phyloP scores from a whole-genome alignment of 129 eudicot genomes.

The Helianthus annuus region HanXRQr2.0-SUNRISE NC_035444.2:155782545-155783044 shows the following conservation, averaged over 20 bases:
- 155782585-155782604: slow-evolving; percentile 2
- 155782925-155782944: slow-evolving; percentile 77
- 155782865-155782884: slow-evolving; percentile 78
- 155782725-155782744: slow-evolving; percentile 89
- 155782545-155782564: background rate
- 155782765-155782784: background rate
- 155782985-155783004: slow-evolving; percentile 66
- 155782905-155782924: slow-evolving; percentile 65
- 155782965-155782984: slow-evolving; percentile 85
- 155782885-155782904: slow-evolving; percentile 89
- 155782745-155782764: slow-evolving; percentile 52
- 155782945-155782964: no score
- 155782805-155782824: slow-evolving; percentile 31
- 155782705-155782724: slow-evolving; percentile 80
- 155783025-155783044: background rate
- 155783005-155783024: background rate
- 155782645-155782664: slow-evolving; percentile 84
- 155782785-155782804: slow-evolving; percentile 9
- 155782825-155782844: slow-evolving; percentile 59
- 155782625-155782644: slow-evolving; percentile 83
- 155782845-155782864: slow-evolving; percentile 71
- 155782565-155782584: background rate
- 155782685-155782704: slow-evolving; percentile 76
- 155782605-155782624: slow-evolving; percentile 81
- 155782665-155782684: slow-evolving; percentile 90